Conservation (phyloP, 768 basidiomycete species). For the Boletus pseudopeckii region DNA sequence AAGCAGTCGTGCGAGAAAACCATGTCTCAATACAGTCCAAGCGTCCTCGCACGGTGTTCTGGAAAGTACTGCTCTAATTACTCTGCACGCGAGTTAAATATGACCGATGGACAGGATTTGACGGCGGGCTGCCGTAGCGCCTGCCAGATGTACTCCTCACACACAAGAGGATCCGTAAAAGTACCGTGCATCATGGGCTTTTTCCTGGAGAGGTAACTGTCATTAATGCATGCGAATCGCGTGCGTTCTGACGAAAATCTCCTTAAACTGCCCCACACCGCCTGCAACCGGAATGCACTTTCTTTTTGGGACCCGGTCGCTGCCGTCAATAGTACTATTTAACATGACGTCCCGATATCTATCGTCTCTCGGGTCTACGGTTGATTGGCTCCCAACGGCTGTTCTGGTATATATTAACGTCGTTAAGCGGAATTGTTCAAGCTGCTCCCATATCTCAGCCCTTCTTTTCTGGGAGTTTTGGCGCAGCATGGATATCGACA, state of each 20-base stretch:
- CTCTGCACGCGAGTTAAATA: too few species aligned
- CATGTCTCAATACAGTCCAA: neutral
- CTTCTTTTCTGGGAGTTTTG: neutral
- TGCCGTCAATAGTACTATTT: neutral
- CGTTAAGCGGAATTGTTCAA: neutral
- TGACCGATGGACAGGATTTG: too few species aligned
- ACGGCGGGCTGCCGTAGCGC: too few species aligned
- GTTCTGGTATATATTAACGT: too few species aligned
- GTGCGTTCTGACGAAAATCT: neutral
- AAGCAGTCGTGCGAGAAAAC: neutral
- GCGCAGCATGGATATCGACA: constrained; percentile 32
- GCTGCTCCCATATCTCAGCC: too few species aligned
- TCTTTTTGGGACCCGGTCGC: neutral
- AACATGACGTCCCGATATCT: neutral
- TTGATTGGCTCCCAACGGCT: neutral
- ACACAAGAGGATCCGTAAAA: too few species aligned
- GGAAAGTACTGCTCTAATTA: too few species aligned
- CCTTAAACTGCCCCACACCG: neutral
- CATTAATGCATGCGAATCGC: too few species aligned
- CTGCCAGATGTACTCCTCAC: too few species aligned
- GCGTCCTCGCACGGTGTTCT: too few species aligned
- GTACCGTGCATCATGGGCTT: too few species aligned
- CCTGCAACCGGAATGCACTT: neutral
- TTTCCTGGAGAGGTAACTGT: too few species aligned
- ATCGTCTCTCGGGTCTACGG: constrained; percentile 5